Evolutionary conservation across 129 eudicot species (phyloP).

Genomic region (Escallonia herrerae): DNA sequence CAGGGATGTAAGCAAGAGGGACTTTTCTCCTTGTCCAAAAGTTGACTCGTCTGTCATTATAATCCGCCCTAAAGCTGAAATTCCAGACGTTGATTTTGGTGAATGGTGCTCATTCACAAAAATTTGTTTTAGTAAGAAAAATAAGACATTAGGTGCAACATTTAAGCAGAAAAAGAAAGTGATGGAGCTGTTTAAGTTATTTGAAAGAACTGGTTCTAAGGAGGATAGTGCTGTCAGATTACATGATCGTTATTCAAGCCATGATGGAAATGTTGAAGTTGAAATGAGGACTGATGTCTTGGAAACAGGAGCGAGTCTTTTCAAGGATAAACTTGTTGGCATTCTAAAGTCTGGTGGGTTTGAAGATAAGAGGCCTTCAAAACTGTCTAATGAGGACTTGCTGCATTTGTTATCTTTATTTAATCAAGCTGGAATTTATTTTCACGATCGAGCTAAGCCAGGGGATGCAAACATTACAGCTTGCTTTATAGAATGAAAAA

Average conservation of each 20-base stretch:
- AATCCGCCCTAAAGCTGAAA: conserved; percentile 47
- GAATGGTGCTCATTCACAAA: conserved; percentile 98
- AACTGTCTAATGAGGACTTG: conserved; percentile 64
- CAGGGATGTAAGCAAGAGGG: conserved; percentile 87
- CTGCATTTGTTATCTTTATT: conserved; percentile 50
- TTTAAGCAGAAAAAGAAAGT: conserved; percentile 80
- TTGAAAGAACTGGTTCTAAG: conserved; percentile 5
- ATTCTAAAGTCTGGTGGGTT: conserved; percentile 57
- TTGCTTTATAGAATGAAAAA: conserved; percentile 15
- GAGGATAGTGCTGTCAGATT: conserved; percentile 11
- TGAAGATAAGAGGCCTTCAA: conserved; percentile 87
- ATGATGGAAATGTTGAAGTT: conserved; percentile 14
- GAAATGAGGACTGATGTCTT: conserved; percentile 7
- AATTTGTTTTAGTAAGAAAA: conserved; percentile 79
- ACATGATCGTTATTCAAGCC: conserved; percentile 8
- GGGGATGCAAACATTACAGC: conserved; percentile 17
- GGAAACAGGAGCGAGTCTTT: conserved; percentile 23
- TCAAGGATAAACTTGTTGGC: conserved; percentile 52
- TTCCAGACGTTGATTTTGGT: conserved; percentile 54
- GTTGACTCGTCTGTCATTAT: conserved; percentile 87
- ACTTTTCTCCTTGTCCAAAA: conserved; percentile 75
- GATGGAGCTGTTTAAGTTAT: conserved; percentile 58
- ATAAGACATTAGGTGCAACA: conserved; percentile 87
- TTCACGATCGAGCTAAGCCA: conserved; percentile 43
- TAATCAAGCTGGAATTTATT: conserved; percentile 60